These are phyloP conservation scores for Penicillium alfredii DNA, from an alignment of 495 filamentous ascomycete species.

Conservation along the genomic window DNA sequence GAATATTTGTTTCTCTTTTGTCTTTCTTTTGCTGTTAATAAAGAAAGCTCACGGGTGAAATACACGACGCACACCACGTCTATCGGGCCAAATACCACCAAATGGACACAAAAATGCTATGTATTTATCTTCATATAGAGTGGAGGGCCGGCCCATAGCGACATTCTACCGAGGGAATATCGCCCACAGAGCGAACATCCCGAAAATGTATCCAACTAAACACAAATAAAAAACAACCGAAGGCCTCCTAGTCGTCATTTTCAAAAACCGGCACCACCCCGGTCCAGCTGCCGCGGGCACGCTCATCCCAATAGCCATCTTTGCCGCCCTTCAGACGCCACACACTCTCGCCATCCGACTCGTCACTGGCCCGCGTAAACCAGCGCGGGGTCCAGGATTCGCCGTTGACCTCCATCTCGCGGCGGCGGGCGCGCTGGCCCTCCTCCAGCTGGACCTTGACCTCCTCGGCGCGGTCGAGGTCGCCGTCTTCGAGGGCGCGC, in stretches of 20 bases:
- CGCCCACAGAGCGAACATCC: slow-evolving; percentile 1
- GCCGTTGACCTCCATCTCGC: slow-evolving; percentile 66
- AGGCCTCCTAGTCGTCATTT: slow-evolving; percentile 8
- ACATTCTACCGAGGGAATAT: too few relatives aligned
- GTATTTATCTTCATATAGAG: slow-evolving; percentile 9
- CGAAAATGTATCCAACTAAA: background rate
- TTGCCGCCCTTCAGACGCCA: slow-evolving; percentile 78
- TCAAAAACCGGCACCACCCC: slow-evolving; percentile 70
- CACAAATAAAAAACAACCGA: background rate
- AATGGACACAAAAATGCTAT: too few relatives aligned
- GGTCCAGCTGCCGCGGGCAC: slow-evolving; percentile 61
- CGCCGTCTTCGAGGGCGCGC: slow-evolving; percentile 73
- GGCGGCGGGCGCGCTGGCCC: slow-evolving; percentile 68
- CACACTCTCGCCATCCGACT: slow-evolving; percentile 57
- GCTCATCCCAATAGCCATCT: slow-evolving; percentile 90
- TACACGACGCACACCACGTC: too few relatives aligned
- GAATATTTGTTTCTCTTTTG: too few relatives aligned
- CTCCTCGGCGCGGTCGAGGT: slow-evolving; percentile 76
- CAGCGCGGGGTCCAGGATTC: slow-evolving; percentile 68
- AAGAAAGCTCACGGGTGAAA: too few relatives aligned
- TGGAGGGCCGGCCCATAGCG: slow-evolving; percentile 9
- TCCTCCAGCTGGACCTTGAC: slow-evolving; percentile 82
- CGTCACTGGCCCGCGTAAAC: slow-evolving; percentile 63
- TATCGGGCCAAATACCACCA: too few relatives aligned
- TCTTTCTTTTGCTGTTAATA: background rate